A percentile compares a stretch with the other conserved stretches of the same genome.
Conservation (phyloP, 2,329 filamentous ascomycete species). For the Trichothecium roseum region DNA sequence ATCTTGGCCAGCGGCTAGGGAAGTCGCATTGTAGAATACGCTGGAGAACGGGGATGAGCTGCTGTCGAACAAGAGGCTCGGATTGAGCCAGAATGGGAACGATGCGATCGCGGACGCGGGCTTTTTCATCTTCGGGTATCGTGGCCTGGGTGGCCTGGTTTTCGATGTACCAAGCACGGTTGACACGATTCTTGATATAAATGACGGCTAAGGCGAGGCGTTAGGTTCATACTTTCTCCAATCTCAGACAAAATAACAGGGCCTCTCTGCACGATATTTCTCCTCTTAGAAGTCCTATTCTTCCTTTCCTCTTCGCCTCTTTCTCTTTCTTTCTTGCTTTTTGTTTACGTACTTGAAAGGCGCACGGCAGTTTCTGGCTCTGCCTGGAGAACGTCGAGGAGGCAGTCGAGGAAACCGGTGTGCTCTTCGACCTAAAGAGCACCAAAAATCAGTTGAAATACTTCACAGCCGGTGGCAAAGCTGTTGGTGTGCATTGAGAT, state of each 20-base stretch:
- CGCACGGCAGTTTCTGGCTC: slow-evolving; percentile 81
- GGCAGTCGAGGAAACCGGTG: slow-evolving; percentile 79
- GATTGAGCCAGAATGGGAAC: slow-evolving; percentile 81
- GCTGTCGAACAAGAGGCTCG: slow-evolving; percentile 72
- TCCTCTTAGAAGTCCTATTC: no score
- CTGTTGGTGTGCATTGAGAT: no score
- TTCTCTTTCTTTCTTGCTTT: no score
- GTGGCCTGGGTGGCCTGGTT: slow-evolving; percentile 66
- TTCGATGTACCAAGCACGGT: slow-evolving; percentile 74
- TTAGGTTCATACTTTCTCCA: slow-evolving; percentile 5
- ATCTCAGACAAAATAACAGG: no score
- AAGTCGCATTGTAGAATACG: slow-evolving; percentile 96
- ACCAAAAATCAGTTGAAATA: slow-evolving; percentile 4
- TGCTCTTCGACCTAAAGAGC: slow-evolving; percentile 70
- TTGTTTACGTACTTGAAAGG: slow-evolving; percentile 70
- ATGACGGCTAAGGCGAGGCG: slow-evolving; percentile 59
- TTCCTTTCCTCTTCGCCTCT: no score
- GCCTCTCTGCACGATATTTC: no score
- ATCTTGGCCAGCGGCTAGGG: slow-evolving; percentile 85
- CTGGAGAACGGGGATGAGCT: slow-evolving; percentile 88
- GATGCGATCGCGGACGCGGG: slow-evolving; percentile 74
- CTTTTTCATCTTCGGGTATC: slow-evolving; percentile 84
- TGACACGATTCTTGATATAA: slow-evolving; percentile 96
- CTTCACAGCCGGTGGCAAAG: no score
- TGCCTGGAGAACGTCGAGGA: slow-evolving; percentile 80